Base-by-base conservation (phyloP, 306 rosid genomes). In the Mimosa bimucronata region DNA sequence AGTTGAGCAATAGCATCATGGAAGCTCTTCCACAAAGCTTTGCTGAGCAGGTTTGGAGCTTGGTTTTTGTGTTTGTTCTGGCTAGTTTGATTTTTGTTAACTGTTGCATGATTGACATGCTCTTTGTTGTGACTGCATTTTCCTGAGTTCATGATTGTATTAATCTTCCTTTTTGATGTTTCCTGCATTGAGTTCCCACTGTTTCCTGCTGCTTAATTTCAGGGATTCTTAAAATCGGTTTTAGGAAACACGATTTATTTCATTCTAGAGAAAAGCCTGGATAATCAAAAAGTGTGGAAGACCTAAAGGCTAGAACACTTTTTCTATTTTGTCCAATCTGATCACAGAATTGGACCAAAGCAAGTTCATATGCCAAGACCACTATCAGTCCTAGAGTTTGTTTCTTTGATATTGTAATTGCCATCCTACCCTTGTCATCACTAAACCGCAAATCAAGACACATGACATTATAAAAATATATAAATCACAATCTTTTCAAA, bases 1-100 rank as follows among this genome's bases (percentile, higher is more conserved):
- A 92, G 86, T 88, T 92, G 12, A 95, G 98, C 88, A 95, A 80
- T 82, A 88, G 94, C 89, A 92, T 92, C 67, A 77, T 85, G 41
- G 99, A 95, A 90, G 94, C 99, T 75, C 96, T 95, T 86, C 98
- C 99, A 40, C 94, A 82, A 71, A 91, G 91, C 77, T 95, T 91
- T 72, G 97, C 96, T 71, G 96, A 93, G 75, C 99, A 95, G 99
- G 99, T 95, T 83, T 66, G 79, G 65, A 71, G 75, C 82, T 67
- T 62, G n/a, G 29, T 40, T 83, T 31, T 79, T 78, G 46, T 41
- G 48, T 66, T 76, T 85, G 77, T 66, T 62, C 71, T 62, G 64
- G 58, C 64, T 67, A 30, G 80, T 79, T 82, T 71, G 34, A 75
- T 71, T 34, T 80, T 78, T 74, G 61, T 62, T 66, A 26, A 65